Evolutionary conservation across 2,329 filamentous ascomycete species (phyloP).

Genomic region (Penicillium janthinellum): DNA sequence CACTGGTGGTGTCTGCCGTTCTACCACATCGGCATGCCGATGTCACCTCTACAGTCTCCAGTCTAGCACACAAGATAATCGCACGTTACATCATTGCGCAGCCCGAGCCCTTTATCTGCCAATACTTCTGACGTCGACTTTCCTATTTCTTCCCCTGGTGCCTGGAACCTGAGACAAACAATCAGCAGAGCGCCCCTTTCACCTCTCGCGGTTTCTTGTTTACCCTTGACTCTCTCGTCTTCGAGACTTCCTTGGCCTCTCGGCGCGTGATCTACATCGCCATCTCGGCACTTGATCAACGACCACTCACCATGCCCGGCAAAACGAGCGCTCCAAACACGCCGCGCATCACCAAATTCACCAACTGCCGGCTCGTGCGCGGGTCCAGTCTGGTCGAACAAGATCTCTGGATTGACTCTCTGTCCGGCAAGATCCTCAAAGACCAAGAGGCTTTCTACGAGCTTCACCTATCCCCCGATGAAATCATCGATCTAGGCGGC

Average conservation of each 20-base stretch:
- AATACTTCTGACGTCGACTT: constrained; percentile 11
- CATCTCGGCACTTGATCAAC: constrained; percentile 5
- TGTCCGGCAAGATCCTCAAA: constrained; percentile 77
- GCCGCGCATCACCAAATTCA: constrained; percentile 75
- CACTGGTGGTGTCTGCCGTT: background rate
- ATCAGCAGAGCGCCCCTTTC: background rate
- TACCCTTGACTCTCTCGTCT: background rate
- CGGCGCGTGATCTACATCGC: background rate
- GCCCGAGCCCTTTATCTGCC: background rate
- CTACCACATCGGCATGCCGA: constrained; percentile 29
- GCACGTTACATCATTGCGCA: constrained; percentile 24
- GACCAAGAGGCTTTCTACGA: constrained; percentile 62
- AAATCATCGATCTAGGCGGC: constrained; percentile 75
- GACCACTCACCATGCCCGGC: constrained; percentile 36
- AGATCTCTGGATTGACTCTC: constrained; percentile 86
- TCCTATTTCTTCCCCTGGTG: constrained; percentile 1
- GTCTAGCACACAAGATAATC: background rate
- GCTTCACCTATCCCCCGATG: constrained; percentile 60
- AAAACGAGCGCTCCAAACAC: constrained; percentile 29
- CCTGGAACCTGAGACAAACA: background rate
- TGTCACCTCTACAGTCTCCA: constrained; percentile 17
- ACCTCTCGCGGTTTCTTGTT: background rate
- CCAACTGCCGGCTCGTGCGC: constrained; percentile 78
- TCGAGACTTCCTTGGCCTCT: background rate
- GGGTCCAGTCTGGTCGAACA: constrained; percentile 68